phyloP scores from a whole-genome alignment of 805 yeast genomes.

The Saccharomycopsis capsularis region DNA sequence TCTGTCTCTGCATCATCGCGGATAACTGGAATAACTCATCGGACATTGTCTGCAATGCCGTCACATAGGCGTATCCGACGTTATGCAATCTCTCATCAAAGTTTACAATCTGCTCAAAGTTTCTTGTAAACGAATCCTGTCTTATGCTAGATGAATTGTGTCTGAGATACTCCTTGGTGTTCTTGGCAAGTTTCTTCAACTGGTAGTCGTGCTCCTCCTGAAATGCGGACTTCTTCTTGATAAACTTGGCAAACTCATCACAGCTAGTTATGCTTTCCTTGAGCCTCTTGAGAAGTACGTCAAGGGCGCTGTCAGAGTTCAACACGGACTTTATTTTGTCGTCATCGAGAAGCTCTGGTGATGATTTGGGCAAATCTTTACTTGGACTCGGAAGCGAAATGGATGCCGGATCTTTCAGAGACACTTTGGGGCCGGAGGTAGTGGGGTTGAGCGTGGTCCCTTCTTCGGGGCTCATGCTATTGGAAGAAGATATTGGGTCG shows the following conservation, averaged over 20 bases:
- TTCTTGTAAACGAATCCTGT: conserved; percentile 57
- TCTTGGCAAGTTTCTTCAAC: conserved; percentile 59
- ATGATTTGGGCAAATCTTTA: conserved; percentile 25
- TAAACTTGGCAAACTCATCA: conserved; percentile 75
- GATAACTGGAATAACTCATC: conserved; percentile 75
- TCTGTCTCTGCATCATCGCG: conserved; percentile 57
- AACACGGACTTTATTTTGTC: conserved; percentile 46
- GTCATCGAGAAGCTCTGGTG: conserved; percentile 37
- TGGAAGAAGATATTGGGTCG: not conserved
- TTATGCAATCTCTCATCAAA: conserved; percentile 70
- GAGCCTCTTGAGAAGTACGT: conserved; percentile 59
- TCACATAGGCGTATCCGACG: conserved; percentile 70
- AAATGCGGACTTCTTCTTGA: conserved; percentile 67
- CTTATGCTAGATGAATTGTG: conserved; percentile 38
- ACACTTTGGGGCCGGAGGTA: not conserved
- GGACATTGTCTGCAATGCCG: conserved; percentile 74
- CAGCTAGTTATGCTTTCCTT: conserved; percentile 77
- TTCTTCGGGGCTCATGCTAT: no score
- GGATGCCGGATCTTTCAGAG: not conserved
- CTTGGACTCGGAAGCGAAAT: not conserved
- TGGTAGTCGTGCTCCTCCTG: conserved; percentile 78
- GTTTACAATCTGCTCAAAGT: conserved; percentile 61
- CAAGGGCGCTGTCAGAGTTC: conserved; percentile 70
- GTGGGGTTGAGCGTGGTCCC: not conserved
- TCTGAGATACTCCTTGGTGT: conserved; percentile 44